Percentiles rank a stretch among this genome's conserved stretches.
phyloP scores from a whole-genome alignment of 164 flowering plant genomes.

The Akebia trifoliata region DNA sequence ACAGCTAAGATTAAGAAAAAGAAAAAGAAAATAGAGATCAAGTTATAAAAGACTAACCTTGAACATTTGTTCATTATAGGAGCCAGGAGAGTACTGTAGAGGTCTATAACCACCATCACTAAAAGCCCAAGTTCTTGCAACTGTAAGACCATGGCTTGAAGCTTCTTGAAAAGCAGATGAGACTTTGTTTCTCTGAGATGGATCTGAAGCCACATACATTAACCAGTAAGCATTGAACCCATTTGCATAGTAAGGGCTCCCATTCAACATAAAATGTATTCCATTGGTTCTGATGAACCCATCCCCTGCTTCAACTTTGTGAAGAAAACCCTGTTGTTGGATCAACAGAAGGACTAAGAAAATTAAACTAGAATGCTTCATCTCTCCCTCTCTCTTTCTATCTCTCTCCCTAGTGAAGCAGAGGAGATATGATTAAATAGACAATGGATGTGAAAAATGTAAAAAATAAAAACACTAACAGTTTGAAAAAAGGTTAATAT shows the following conservation, averaged over 20 bases:
- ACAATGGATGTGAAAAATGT: no score
- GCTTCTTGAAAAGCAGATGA: constrained; percentile 61
- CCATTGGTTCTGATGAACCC: constrained; percentile 52
- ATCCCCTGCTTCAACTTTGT: constrained; percentile 32
- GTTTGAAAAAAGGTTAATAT: no score
- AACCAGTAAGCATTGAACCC: constrained; percentile 96
- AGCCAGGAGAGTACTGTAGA: constrained; percentile 70
- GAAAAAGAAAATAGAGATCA: neutral
- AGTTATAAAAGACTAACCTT: constrained; percentile 32
- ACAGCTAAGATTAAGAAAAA: neutral
- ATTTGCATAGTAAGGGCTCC: constrained; percentile 59
- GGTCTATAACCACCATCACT: constrained; percentile 61
- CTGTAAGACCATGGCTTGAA: constrained; percentile 46
- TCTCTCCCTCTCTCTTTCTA: constrained; percentile 13
- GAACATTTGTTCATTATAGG: constrained; percentile 71
- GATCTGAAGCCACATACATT: constrained; percentile 58
- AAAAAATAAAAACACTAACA: no score
- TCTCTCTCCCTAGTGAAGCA: neutral
- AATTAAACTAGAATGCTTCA: constrained; percentile 26
- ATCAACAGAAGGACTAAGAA: constrained; percentile 16
- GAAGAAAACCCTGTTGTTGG: constrained; percentile 10
- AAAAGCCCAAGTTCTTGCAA: constrained; percentile 86
- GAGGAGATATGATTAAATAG: no score
- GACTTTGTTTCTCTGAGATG: constrained; percentile 52
- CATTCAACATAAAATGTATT: constrained; percentile 51